Conservation (phyloP, 352 stramenopile species). For the Pythium periplocum region DNA sequence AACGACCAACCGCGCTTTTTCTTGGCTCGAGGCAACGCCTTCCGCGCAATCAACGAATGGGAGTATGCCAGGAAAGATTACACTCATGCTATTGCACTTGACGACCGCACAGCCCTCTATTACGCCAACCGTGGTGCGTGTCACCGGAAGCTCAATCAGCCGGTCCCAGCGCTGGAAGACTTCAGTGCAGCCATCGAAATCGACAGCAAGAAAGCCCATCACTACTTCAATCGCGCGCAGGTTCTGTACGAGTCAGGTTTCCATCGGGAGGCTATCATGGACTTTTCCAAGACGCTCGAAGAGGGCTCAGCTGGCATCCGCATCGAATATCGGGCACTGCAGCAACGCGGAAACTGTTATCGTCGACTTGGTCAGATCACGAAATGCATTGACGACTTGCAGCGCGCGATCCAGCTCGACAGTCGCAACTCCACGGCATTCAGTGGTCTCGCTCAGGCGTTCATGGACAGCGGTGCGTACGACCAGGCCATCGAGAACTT, state of each 20-base stretch:
- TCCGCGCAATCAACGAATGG: slow-evolving; percentile 65
- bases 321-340: slow-evolving; percentile 62
- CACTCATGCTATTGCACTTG: slow-evolving; percentile 43
- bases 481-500: slow-evolving; percentile 59
- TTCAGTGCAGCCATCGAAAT: slow-evolving; percentile 67
- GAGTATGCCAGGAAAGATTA: slow-evolving; percentile 63
- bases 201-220: slow-evolving; percentile 58
- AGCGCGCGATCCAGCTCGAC: slow-evolving; percentile 66
- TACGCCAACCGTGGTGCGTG: slow-evolving; percentile 68
- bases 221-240: slow-evolving; percentile 75
- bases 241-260: slow-evolving; percentile 62
- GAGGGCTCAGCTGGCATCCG: slow-evolving; percentile 50
- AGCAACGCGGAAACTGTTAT: slow-evolving; percentile 63
- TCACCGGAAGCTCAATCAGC: slow-evolving; percentile 66
- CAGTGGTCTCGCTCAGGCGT: slow-evolving; percentile 53
- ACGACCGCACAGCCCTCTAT: slow-evolving; percentile 64
- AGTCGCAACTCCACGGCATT: slow-evolving; percentile 57
- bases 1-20: slow-evolving; percentile 71
- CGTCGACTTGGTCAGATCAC: slow-evolving; percentile 46
- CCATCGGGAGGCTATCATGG: slow-evolving; percentile 61
- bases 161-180: slow-evolving; percentile 53
- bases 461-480: slow-evolving; percentile 46
- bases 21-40: slow-evolving; percentile 63
- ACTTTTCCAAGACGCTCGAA: slow-evolving; percentile 73
- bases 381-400: slow-evolving; percentile 73